Evolutionary conservation across 179 eudicot species (phyloP).

Genomic region (Patellifolia procumbens): DNA sequence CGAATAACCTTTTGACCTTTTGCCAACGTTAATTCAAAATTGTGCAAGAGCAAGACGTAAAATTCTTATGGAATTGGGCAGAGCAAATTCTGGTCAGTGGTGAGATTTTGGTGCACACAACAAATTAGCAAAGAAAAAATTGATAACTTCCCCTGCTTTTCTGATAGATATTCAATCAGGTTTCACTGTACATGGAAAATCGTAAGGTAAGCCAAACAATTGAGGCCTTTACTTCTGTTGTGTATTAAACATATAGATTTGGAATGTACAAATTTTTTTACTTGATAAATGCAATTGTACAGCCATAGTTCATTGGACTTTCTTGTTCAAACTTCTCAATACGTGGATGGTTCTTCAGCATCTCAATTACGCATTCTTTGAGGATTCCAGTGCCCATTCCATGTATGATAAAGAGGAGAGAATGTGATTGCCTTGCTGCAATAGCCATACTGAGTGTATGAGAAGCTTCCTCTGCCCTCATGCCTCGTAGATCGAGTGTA

Average conservation of each 20-base stretch:
- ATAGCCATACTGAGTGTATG: conserved; percentile 63
- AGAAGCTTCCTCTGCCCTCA: conserved; percentile 87
- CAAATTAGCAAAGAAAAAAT: conserved; percentile 5
- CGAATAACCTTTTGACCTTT: not conserved
- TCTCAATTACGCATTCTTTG: conserved; percentile 61
- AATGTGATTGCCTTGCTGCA: conserved; percentile 51
- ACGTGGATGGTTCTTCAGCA: conserved; percentile 67
- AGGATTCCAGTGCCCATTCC: conserved; percentile 92
- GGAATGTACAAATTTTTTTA: conserved; percentile 27
- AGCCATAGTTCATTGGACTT: conserved; percentile 89
- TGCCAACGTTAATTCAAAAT: not conserved
- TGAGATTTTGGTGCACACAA: not conserved
- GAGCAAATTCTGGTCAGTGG: not conserved
- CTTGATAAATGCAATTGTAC: conserved; percentile 89
- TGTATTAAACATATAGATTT: not conserved
- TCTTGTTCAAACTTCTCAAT: conserved; percentile 86
- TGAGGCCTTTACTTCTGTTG: conserved; percentile 11
- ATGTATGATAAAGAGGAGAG: conserved; percentile 74
- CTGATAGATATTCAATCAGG: conserved; percentile 10
- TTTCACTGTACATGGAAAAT: conserved; percentile 17
- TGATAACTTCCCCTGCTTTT: not conserved
- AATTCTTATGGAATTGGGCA: not conserved
- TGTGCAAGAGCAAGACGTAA: conserved; percentile 1
- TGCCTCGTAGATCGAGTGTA: conserved; percentile 82
- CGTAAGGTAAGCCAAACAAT: conserved; percentile 1